A percentile compares a stretch with the other conserved stretches of the same genome.
These are phyloP conservation scores for Amanita rimosa DNA, from an alignment of 768 basidiomycete genomes.

Conservation along the genomic window DNA sequence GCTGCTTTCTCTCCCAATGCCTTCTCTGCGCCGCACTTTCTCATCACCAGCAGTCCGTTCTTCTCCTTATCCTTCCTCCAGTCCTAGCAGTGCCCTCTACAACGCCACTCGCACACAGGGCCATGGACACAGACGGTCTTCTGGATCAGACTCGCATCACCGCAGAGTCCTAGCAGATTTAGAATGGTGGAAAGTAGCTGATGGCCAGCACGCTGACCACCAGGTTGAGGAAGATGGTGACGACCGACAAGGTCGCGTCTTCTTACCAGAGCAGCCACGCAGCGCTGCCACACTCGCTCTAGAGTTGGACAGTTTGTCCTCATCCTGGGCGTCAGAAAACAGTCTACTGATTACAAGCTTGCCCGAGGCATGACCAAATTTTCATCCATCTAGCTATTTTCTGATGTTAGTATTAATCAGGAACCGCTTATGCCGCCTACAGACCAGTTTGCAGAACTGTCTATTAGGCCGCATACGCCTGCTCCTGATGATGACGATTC, in stretches of 20 bases:
- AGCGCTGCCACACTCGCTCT: not conserved
- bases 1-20: slow-evolving; percentile 37
- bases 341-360: not conserved
- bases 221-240: slow-evolving; percentile 25
- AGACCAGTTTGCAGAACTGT: slow-evolving; percentile 40
- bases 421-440: slow-evolving; percentile 21
- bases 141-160: slow-evolving; percentile 50
- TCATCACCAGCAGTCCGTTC: slow-evolving; percentile 62
- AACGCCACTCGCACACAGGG: slow-evolving; percentile 9
- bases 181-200: slow-evolving; percentile 79
- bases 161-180: slow-evolving; percentile 77
- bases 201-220: slow-evolving; percentile 44
- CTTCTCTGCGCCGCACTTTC: slow-evolving; percentile 70
- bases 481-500: slow-evolving; percentile 32
- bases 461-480: slow-evolving; percentile 33
- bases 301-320: slow-evolving; percentile 8
- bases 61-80: slow-evolving; percentile 51
- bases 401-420: not conserved
- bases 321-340: slow-evolving; percentile 6
- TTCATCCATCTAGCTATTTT: not conserved
- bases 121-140: slow-evolving; percentile 48
- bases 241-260: slow-evolving; percentile 23
- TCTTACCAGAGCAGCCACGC: slow-evolving; percentile 7
- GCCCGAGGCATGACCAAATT: not conserved
- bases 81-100: slow-evolving; percentile 16